Percentiles rank a stretch among this genome's conserved stretches.
Evolutionary conservation across 2,329 filamentous ascomycete genomes (phyloP).

Genomic region (Nigrospora oryzae): DNA sequence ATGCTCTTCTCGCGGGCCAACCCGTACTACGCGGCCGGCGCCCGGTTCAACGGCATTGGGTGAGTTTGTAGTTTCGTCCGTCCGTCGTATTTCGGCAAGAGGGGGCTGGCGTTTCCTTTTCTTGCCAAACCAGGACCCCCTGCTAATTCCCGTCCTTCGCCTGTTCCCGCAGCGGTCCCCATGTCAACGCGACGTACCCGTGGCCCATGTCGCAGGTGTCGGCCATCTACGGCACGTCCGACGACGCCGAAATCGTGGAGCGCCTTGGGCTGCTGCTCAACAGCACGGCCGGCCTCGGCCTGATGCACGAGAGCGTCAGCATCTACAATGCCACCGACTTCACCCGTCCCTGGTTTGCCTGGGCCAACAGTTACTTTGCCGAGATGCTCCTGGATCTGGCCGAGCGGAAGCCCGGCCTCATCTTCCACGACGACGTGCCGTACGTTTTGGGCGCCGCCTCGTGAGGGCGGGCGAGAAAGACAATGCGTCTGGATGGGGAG

Average conservation of each 20-base stretch:
- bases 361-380: conserved; percentile 5
- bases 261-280: conserved; percentile 28
- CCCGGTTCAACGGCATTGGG: conserved; percentile 11
- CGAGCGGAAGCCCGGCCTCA: conserved; percentile 1
- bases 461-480: too few species aligned
- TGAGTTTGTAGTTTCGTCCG: too few species aligned
- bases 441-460: not conserved
- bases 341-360: conserved; percentile 36
- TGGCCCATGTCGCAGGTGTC: conserved; percentile 66
- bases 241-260: conserved; percentile 52
- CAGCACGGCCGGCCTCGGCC: conserved; percentile 42
- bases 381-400: conserved; percentile 4
- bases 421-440: not conserved
- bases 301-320: conserved; percentile 62
- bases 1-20: conserved; percentile 58
- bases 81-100: conserved; percentile 2
- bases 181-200: conserved; percentile 43
- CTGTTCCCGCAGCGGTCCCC: conserved; percentile 12
- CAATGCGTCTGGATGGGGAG: too few species aligned
- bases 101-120: conserved; percentile 1
- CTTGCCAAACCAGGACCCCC: too few species aligned
- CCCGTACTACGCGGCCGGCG: conserved; percentile 41
- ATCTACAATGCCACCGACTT: conserved; percentile 49
- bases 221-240: conserved; percentile 57
- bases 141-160: too few species aligned